phyloP scores from a whole-genome alignment of 805 yeast species.

The Kodamaea fukazawae region DNA sequence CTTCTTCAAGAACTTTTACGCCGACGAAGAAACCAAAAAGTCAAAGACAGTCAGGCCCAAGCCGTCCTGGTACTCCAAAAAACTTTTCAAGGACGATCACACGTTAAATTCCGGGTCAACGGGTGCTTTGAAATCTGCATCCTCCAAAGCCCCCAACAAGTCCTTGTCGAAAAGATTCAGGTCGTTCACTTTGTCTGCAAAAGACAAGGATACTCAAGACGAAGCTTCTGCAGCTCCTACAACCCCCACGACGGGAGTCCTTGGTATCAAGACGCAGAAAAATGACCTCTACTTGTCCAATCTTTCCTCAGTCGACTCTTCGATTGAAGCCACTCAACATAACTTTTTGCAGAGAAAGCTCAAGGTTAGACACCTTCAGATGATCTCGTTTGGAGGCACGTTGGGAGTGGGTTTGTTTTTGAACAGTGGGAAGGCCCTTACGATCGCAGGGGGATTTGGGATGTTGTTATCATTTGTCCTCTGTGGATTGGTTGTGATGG shows the following conservation, averaged over 20 bases:
- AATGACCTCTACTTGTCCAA: slow-evolving; percentile 7
- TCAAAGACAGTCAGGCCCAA: slow-evolving; percentile 8
- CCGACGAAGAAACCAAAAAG: slow-evolving; percentile 7
- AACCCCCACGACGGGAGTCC: neutral
- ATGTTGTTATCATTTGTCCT: slow-evolving; percentile 63
- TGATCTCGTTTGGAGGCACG: slow-evolving; percentile 78
- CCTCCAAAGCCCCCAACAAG: slow-evolving; percentile 3
- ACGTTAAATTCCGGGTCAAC: slow-evolving; percentile 1
- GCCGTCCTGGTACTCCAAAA: slow-evolving; percentile 15
- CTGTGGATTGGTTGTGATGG: slow-evolving; percentile 62
- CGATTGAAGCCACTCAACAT: slow-evolving; percentile 10
- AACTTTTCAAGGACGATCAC: slow-evolving; percentile 5
- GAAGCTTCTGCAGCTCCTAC: neutral
- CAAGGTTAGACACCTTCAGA: slow-evolving; percentile 65
- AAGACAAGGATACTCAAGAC: slow-evolving; percentile 2
- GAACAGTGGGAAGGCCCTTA: slow-evolving; percentile 68
- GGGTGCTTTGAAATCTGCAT: slow-evolving; percentile 3
- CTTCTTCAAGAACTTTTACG: slow-evolving; percentile 26
- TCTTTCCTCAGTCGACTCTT: slow-evolving; percentile 5
- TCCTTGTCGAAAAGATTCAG: slow-evolving; percentile 5
- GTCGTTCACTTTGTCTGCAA: neutral
- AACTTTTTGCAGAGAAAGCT: slow-evolving; percentile 52
- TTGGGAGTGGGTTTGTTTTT: slow-evolving; percentile 73
- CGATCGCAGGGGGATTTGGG: slow-evolving; percentile 77
- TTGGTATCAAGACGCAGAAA: neutral